Evolutionary conservation across 257 asterid species (phyloP), one percentile per base, ranked within the genome.

Genomic region (Penstemon barbatus): DNA sequence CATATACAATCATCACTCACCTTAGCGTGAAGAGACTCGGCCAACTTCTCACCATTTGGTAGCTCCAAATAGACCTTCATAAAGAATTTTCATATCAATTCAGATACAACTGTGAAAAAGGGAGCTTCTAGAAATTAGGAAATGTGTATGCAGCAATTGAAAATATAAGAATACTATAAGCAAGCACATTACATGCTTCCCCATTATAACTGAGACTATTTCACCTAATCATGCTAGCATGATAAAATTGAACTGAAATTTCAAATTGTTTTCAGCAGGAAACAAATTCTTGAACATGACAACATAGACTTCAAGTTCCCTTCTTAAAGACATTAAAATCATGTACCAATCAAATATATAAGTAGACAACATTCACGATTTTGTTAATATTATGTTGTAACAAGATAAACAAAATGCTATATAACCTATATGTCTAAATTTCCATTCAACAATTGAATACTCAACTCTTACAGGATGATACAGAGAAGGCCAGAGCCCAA

Each of bases 51-150:
- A 10, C 99, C 98, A 83, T 89, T 71, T 56, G 91, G 87, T 66
- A 86, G 63, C 88, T 94, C 99, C 88, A 94, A 73, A 82, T 91
- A 94, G 58, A 91, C 99, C 99, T 94, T 75, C 84, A 81, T 25
- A 42, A 73, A 70, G 49, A 69, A 75, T 71, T 71, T 61, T 46
- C 61, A 66, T 6, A 45, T 65, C 59, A 63, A 48, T 51, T 70
- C 60, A 79, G 70, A 72, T 55, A 74, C 61, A 10, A 12, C 15
- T 15, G 6, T 49, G 54, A 12, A 5, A 2, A 10, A 49, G 2
- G 1, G 15, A 9, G 15, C 13, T 49, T 0, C 3, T 4, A 59
- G 18, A 59, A n/a, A 11, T 38, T 25, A 12, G 6, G 7, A 59
- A 39, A 33, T 37, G 49, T 12, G 19, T 38, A 10, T n/a, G 8